Evolutionary conservation across 352 stramenopile species (phyloP).

Genomic region (Phytopythium kandeliae): DNA sequence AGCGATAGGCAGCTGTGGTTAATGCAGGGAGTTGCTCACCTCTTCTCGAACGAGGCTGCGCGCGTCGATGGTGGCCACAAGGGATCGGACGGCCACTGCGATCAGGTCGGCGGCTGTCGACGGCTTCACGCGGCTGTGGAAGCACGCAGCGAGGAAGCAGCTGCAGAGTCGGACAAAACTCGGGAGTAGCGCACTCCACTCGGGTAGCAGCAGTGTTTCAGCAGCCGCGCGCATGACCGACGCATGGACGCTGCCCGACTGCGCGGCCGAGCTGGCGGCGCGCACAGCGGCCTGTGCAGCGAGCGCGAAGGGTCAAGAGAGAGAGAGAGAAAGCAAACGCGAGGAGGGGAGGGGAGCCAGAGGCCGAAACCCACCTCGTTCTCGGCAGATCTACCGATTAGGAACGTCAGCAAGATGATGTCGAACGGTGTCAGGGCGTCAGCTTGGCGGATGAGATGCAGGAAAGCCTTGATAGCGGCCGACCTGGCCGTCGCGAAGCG

Average conservation of each 20-base stretch:
- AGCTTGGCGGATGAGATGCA: conserved; percentile 34
- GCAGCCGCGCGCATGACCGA: conserved; percentile 24
- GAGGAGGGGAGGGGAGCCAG: too few relatives aligned
- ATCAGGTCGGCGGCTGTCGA: conserved; percentile 35
- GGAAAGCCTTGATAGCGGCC: conserved; percentile 32
- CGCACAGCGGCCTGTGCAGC: conserved; percentile 29
- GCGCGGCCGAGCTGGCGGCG: conserved; percentile 29
- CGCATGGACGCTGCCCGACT: conserved; percentile 28
- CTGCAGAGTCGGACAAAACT: conserved; percentile 52
- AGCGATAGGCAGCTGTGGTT: too few relatives aligned
- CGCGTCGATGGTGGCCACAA: conserved; percentile 31
- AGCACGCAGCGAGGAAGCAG: conserved; percentile 41
- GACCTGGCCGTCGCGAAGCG: conserved; percentile 54
- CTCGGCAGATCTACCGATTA: conserved; percentile 58
- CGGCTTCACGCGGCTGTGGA: conserved; percentile 24
- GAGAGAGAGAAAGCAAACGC: too few relatives aligned
- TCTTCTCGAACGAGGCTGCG: conserved; percentile 48
- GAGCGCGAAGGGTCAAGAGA: too few relatives aligned
- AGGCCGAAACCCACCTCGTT: conserved; percentile 31
- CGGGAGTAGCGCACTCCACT: conserved; percentile 37
- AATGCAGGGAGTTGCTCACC: conserved; percentile 14
- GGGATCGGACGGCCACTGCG: conserved; percentile 24
- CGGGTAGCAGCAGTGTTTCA: conserved; percentile 25
- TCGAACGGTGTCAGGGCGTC: conserved; percentile 55
- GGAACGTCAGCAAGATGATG: conserved; percentile 47